A percentile compares a stretch with the other conserved stretches of the same genome.
Conservation (phyloP, 805 yeast species). For the Priceomyces medius region DNA sequence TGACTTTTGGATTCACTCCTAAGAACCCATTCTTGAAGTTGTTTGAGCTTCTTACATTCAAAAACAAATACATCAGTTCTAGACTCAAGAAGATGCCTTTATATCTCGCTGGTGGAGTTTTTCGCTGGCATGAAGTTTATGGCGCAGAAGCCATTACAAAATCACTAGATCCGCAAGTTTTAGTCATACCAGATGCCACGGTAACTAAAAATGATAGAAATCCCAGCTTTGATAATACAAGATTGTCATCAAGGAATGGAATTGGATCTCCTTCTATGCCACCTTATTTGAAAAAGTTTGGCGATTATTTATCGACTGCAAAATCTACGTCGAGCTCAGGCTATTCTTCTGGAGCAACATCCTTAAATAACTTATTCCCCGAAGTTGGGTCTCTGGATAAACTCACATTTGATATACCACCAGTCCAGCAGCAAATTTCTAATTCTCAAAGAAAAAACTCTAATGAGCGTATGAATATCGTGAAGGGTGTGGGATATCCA, state of each 20-base stretch:
- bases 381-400: not conserved
- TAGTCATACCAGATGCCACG: slow-evolving; percentile 20
- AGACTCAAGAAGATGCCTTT: slow-evolving; percentile 31
- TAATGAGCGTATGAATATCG: not conserved
- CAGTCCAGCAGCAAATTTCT: not conserved
- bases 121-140: slow-evolving; percentile 28
- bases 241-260: slow-evolving; percentile 5
- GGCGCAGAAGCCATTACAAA: slow-evolving; percentile 26
- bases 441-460: not conserved
- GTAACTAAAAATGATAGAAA: slow-evolving; percentile 11
- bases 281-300: slow-evolving; percentile 31
- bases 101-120: slow-evolving; percentile 38
- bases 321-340: slow-evolving; percentile 12
- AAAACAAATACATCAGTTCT: slow-evolving; percentile 33
- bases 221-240: not conserved
- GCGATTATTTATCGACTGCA: slow-evolving; percentile 28
- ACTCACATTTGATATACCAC: not conserved
- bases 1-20: slow-evolving; percentile 39
- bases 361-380: not conserved
- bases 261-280: slow-evolving; percentile 10
- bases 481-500: not conserved
- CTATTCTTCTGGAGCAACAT: not conserved
- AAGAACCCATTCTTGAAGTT: slow-evolving; percentile 59
- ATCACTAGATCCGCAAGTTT: slow-evolving; percentile 10
- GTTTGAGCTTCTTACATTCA: slow-evolving; percentile 31